A percentile compares a stretch with the other conserved stretches of the same genome.
These are phyloP conservation scores for Neurospora cerealis DNA, from an alignment of 495 filamentous ascomycete genomes.

Conservation along the genomic window DNA sequence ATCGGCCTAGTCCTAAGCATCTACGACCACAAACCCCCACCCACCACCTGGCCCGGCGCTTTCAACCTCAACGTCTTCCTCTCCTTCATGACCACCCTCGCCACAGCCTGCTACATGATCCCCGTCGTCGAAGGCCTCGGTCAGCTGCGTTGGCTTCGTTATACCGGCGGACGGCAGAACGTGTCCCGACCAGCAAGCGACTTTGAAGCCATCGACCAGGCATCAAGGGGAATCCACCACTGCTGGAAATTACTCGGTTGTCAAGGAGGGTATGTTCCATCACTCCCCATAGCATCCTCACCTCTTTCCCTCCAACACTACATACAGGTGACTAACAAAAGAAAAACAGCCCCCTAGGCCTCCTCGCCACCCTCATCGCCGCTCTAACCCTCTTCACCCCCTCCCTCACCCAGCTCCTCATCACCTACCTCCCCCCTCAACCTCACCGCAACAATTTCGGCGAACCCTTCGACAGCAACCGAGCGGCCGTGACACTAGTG, in stretches of 20 bases:
- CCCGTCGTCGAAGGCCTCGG: conserved; percentile 25
- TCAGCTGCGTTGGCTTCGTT: conserved; percentile 37
- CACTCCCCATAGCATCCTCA: no score
- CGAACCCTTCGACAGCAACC: neutral
- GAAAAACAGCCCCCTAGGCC: neutral
- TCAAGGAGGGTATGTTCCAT: conserved; percentile 3
- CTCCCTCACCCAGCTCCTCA: neutral
- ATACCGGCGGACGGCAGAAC: conserved; percentile 6
- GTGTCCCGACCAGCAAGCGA: conserved; percentile 23
- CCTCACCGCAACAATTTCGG: neutral
- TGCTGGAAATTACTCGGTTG: neutral
- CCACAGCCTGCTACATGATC: conserved; percentile 26
- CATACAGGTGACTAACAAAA: neutral
- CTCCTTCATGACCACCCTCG: conserved; percentile 29
- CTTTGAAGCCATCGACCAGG: conserved; percentile 29
- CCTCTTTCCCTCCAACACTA: neutral
- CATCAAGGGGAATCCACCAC: conserved; percentile 22
- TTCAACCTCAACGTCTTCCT: conserved; percentile 35
- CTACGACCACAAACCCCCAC: conserved; percentile 27
- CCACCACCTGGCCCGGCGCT: conserved; percentile 27
- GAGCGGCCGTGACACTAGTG: neutral
- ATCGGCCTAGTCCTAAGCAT: conserved; percentile 23
- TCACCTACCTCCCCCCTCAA: conserved; percentile 2
- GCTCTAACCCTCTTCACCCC: neutral
- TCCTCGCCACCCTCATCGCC: neutral